These are phyloP conservation scores for Boletus vermiculosoides DNA, from an alignment of 768 basidiomycete genomes.

Conservation along the genomic window DNA sequence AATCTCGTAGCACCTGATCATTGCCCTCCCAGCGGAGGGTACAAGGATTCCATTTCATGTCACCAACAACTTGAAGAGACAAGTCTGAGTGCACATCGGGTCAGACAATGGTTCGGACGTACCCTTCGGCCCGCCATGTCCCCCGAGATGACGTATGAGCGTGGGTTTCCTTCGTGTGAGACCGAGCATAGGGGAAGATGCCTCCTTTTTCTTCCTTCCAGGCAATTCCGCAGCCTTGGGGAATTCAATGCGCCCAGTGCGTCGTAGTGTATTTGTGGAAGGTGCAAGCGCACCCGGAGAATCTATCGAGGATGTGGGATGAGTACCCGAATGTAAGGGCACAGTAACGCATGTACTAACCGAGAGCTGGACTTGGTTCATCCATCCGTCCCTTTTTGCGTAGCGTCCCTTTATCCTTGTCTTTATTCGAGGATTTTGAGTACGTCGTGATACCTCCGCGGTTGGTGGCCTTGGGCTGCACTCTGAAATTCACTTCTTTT, in stretches of 20 bases:
- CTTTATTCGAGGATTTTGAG: constrained; percentile 38
- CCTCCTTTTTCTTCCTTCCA: constrained; percentile 56
- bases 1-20: constrained; percentile 86
- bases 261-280: constrained; percentile 54
- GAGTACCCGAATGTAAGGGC: not conserved
- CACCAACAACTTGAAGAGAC: constrained; percentile 71
- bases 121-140: constrained; percentile 72
- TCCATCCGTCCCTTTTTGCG: constrained; percentile 56
- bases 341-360: constrained; percentile 34
- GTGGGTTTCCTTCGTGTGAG: constrained; percentile 75
- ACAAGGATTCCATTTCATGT: constrained; percentile 96
- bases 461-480: constrained; percentile 68
- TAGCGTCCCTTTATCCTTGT: constrained; percentile 52
- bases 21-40: constrained; percentile 97
- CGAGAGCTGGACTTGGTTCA: constrained; percentile 36
- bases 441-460: constrained; percentile 54
- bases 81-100: constrained; percentile 14
- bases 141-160: constrained; percentile 81
- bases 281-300: constrained; percentile 35
- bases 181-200: constrained; percentile 42
- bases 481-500: constrained; percentile 70
- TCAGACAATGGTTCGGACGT: constrained; percentile 19
- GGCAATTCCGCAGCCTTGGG: constrained; percentile 40
- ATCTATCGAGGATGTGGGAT: constrained; percentile 14
- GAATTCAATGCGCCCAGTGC: constrained; percentile 56